These are phyloP conservation scores for Fusarium sp. DNA, from an alignment of 2,329 filamentous ascomycete genomes.

Conservation along the genomic window DNA sequence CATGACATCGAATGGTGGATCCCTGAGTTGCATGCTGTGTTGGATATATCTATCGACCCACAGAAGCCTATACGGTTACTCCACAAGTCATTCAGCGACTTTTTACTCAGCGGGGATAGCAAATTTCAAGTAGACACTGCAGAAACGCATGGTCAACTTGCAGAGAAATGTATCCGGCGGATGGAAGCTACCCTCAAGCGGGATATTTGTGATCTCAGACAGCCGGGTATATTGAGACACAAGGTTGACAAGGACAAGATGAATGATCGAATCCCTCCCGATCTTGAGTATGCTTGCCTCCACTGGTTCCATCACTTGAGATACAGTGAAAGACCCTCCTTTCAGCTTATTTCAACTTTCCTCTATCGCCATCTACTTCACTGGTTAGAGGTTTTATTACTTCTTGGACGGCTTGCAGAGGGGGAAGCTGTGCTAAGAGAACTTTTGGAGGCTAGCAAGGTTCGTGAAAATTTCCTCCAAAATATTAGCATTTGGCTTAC, in stretches of 20 bases:
- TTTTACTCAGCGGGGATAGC: not conserved
- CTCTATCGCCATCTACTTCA: not conserved
- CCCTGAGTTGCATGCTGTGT: not conserved
- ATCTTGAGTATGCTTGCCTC: not conserved
- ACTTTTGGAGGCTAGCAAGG: not conserved
- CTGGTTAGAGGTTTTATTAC: not conserved
- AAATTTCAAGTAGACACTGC: not conserved
- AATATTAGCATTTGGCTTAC: no score
- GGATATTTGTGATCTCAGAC: not conserved
- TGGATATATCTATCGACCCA: not conserved
- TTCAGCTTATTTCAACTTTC: not conserved
- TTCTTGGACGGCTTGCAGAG: not conserved
- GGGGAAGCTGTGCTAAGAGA: not conserved
- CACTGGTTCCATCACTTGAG: not conserved
- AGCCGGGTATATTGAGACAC: not conserved
- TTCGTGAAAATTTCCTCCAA: not conserved
- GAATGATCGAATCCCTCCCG: not conserved
- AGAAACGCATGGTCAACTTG: not conserved
- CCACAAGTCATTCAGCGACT: not conserved
- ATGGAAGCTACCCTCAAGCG: not conserved
- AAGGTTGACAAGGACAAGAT: not conserved
- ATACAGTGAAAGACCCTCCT: not conserved
- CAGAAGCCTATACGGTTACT: not conserved
- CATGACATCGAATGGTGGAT: not conserved
- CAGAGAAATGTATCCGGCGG: not conserved